Evolutionary conservation across 2,329 filamentous ascomycete genomes (phyloP), one percentile per base, ranked within the genome.

Genomic region (Biscogniauxia marginata): DNA sequence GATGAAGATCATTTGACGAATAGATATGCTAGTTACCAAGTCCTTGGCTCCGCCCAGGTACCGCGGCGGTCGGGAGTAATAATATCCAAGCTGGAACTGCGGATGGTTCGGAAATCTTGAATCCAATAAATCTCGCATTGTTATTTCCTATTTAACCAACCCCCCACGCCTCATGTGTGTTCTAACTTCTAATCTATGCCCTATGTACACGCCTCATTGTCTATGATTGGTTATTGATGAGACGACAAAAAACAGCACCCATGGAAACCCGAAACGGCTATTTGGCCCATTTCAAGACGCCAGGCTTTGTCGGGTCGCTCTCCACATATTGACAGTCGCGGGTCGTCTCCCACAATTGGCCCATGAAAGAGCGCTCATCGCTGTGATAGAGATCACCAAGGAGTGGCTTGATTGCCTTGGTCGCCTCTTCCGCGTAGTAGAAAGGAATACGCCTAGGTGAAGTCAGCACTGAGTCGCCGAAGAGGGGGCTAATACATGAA

Each of bases 381-480:
- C 67, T 65, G 57, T 71, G 70, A 67, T 82, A 82, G 54, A 76
- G 72, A 19, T 74, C 70, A 5, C 79, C 79, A 45, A 83, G 75
- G 19, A 82, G 69, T 1, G 73, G 74, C 61, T 72, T 71, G 63
- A 82, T 80, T 23, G 78, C 76, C 46, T 70, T 65, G 2, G 78
- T 79, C 19, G 79, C 79, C 62, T 79, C 74, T 52, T 76, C 75
- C n/a, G 79, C 79, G 60, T 81, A 71, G 68, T 83, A 83, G 70
- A 81, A 81, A 13, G 80, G 79, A 52, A 83, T 82, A n/a, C 61
- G 60, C 1, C 64, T 66, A 50, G 19, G 19, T 6, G 3, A n/a
- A 13, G 49, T 60, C 51, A 59, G 59, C 25, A 50, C 53, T 13
- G 22, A 39, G 11, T 16, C 30, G 22, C 43, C 19, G n/a, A n/a